Base-by-base conservation (phyloP, 2,329 filamentous ascomycete species). In the Fusarium sp. region DNA sequence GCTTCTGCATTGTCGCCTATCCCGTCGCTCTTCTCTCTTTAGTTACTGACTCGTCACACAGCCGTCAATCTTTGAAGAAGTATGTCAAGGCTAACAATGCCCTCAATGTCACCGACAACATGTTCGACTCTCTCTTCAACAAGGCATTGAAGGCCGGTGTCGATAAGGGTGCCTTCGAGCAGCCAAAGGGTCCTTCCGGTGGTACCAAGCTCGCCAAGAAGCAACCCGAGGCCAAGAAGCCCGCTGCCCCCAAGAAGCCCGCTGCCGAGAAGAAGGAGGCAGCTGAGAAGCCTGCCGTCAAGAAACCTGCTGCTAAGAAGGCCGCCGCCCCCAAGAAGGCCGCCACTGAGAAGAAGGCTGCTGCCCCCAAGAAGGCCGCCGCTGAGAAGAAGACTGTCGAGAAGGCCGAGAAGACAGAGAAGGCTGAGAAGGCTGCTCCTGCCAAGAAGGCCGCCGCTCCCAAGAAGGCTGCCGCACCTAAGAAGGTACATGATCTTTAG, bases 131-230 rank as follows among this genome's bases (percentile, higher is more conserved):
- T 65, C 90, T 94, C 75, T 93, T 96, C 88, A 96, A 96, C 89
- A 91, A 91, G 81, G 92, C 93, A 54, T 85, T 96, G 78, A 88
- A 91, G 82, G 82, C 84, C 62, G 94, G 94, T 79, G 93, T 94
- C 74, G 92, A 96, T 76, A 94, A 91, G 85, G 92, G 92, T 67
- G 86, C 92, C 75, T 97, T 97, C 78, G 87, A 90, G 77, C 93
- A 95, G 80, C 94, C 94, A 76, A 97, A 97, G 89, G 94, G 93
- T 75, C 86, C 93, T 62, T 97, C 94, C 68, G 94, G 94, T 64
- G 92, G 93, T 72, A 93, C 96, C 81, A 97, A 97, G 90, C 90
- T 97, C 63, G 91, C 91, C 62, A 95, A 95, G 89, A 94, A 93
- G 85, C 80, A 84, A 71, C 74, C 76, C 22, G 78, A 80, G 71